Evolutionary conservation across 306 rosid genomes (phyloP).

Genomic region (Vigna unguiculata): DNA sequence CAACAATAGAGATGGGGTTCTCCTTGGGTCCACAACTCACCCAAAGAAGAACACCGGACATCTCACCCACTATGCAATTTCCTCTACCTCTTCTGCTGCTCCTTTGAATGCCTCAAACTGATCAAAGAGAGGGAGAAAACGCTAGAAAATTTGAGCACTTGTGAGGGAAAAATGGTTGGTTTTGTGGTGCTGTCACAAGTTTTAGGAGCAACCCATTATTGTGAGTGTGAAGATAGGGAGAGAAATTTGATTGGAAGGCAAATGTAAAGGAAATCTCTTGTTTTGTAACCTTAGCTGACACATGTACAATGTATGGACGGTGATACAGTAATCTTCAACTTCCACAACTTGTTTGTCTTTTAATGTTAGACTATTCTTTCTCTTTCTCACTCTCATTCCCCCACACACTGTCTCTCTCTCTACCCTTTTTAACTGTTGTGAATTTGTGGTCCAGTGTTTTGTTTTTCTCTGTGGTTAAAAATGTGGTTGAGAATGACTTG

Average conservation of each 20-base stretch:
- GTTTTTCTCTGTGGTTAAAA: neutral
- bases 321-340: conserved; percentile 26
- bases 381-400: neutral
- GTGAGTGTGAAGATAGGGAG: conserved; percentile 36
- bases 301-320: conserved; percentile 48
- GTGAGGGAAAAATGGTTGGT: neutral
- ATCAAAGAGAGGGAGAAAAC: neutral
- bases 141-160: neutral
- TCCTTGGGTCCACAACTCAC: conserved; percentile 69
- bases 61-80: conserved; percentile 34
- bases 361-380: neutral
- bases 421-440: neutral
- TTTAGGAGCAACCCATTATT: neutral
- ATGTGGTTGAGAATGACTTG: conserved; percentile 12
- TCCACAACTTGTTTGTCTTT: conserved; percentile 44
- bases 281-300: conserved; percentile 45
- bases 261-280: conserved; percentile 13
- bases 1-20: conserved; percentile 54
- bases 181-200: conserved; percentile 29
- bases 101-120: conserved; percentile 17
- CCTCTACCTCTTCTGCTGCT: neutral
- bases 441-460: conserved; percentile 37
- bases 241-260: conserved; percentile 46
- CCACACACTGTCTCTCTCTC: conserved; percentile 4
- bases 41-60: conserved; percentile 76